Evolutionary conservation across 1,139 yeast genomes (phyloP).

Genomic region (Pichia sp.): DNA sequence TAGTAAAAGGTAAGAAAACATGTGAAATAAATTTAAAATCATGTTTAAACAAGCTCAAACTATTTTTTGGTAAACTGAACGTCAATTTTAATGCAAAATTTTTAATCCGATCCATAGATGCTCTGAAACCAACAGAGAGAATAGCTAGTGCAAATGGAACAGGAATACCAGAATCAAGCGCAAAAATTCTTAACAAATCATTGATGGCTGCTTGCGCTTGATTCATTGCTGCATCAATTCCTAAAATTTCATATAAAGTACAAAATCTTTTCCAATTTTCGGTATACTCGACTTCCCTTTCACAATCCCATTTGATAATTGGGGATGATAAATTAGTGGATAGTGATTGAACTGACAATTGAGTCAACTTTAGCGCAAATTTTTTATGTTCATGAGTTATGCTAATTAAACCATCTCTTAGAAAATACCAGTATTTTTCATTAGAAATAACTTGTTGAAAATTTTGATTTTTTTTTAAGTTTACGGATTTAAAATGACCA

Average conservation of each 20-base stretch:
- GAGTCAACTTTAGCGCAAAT: constrained; percentile 62
- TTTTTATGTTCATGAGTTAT: constrained; percentile 66
- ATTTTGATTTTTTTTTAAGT: constrained; percentile 18
- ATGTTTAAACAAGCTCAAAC: constrained; percentile 43
- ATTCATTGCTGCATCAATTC: constrained; percentile 79
- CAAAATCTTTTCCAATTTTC: constrained; percentile 67
- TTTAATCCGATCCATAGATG: constrained; percentile 76
- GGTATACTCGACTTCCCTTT: constrained; percentile 31
- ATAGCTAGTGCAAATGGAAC: constrained; percentile 67
- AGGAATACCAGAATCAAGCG: constrained; percentile 48
- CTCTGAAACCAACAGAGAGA: constrained; percentile 68
- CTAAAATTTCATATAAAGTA: constrained; percentile 73
- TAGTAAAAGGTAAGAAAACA: constrained; percentile 54
- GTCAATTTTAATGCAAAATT: constrained; percentile 55
- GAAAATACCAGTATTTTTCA: constrained; percentile 50
- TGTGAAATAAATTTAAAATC: constrained; percentile 43
- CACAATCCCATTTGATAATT: constrained; percentile 44
- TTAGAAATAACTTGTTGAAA: constrained; percentile 35
- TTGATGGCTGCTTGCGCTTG: constrained; percentile 75
- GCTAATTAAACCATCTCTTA: constrained; percentile 55
- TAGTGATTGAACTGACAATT: constrained; percentile 49
- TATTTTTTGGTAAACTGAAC: constrained; percentile 44
- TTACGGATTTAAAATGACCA: constrained; percentile 21
- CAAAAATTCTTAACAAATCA: constrained; percentile 55
- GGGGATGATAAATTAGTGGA: constrained; percentile 35